Evolutionary conservation across 345 rosid species (phyloP).

Genomic region (Salix arbutifolia): DNA sequence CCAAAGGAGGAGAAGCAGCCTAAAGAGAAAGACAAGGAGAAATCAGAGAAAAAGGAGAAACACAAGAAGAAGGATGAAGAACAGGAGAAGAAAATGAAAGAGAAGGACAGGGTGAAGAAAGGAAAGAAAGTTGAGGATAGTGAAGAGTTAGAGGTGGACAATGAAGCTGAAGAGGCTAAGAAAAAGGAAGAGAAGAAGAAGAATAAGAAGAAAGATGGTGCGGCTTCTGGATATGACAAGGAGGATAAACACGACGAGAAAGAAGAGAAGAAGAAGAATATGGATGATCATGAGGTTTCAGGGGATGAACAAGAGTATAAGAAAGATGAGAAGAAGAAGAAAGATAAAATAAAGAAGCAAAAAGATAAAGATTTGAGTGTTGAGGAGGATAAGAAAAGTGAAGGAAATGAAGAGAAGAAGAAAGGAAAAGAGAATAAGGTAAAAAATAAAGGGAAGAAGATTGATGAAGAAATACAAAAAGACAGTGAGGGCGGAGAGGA

Average conservation of each 20-base stretch:
- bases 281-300: conserved; percentile 3
- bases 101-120: background rate
- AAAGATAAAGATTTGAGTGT: background rate
- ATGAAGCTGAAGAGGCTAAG: conserved; percentile 2
- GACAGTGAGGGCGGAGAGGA: background rate
- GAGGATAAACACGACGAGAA: background rate
- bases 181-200: conserved; percentile 18
- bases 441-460: conserved; percentile 3
- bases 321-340: background rate
- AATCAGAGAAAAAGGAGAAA: conserved; percentile 7
- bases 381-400: background rate
- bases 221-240: background rate
- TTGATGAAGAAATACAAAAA: background rate
- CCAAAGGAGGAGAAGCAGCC: conserved; percentile 9
- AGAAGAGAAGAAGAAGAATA: conserved; percentile 10
- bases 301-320: conserved; percentile 3
- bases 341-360: background rate
- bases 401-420: background rate
- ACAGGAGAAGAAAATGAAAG: background rate
- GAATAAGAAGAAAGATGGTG: background rate
- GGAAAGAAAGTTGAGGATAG: background rate
- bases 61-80: conserved; percentile 2
- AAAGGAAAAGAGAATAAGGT: background rate
- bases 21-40: conserved; percentile 1
- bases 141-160: conserved; percentile 3